Evolutionary conservation across 2,329 filamentous ascomycete species (phyloP).

Genomic region (Falciphora oryzae): DNA sequence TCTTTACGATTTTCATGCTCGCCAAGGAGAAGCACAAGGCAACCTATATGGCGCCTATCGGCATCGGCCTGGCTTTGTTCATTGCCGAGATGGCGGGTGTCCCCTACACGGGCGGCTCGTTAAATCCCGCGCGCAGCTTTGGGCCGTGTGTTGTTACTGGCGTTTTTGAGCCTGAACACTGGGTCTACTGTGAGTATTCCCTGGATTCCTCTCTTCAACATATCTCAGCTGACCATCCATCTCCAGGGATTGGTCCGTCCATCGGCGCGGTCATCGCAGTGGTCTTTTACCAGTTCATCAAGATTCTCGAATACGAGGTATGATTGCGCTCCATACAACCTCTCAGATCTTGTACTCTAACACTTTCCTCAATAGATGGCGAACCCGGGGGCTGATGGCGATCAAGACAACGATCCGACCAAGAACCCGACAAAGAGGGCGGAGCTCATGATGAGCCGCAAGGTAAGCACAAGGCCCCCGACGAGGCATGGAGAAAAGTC

Average conservation of each 20-base stretch:
- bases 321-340: constrained; percentile 1
- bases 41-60: constrained; percentile 56
- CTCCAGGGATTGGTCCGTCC: constrained; percentile 41
- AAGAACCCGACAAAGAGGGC: constrained; percentile 36
- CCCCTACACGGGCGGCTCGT: constrained; percentile 40
- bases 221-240: constrained; percentile 11
- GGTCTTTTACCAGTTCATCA: constrained; percentile 44
- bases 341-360: neutral
- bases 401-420: constrained; percentile 36
- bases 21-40: constrained; percentile 58
- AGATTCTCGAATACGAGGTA: constrained; percentile 44
- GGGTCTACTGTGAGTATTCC: constrained; percentile 37
- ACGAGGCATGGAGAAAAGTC: neutral
- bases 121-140: constrained; percentile 47
- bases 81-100: constrained; percentile 34
- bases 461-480: constrained; percentile 6
- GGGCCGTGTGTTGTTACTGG: constrained; percentile 39
- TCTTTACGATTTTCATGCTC: constrained; percentile 53
- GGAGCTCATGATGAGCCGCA: constrained; percentile 11
- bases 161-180: constrained; percentile 39
- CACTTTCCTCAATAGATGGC: constrained; percentile 28
- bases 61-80: constrained; percentile 57
- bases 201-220: constrained; percentile 18
- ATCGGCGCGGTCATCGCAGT: constrained; percentile 43
- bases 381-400: constrained; percentile 40